A percentile compares a stretch with the other conserved stretches of the same genome.
phyloP scores from a whole-genome alignment of 1,139 yeast species.

The Saccharomyces hybrid region DNA sequence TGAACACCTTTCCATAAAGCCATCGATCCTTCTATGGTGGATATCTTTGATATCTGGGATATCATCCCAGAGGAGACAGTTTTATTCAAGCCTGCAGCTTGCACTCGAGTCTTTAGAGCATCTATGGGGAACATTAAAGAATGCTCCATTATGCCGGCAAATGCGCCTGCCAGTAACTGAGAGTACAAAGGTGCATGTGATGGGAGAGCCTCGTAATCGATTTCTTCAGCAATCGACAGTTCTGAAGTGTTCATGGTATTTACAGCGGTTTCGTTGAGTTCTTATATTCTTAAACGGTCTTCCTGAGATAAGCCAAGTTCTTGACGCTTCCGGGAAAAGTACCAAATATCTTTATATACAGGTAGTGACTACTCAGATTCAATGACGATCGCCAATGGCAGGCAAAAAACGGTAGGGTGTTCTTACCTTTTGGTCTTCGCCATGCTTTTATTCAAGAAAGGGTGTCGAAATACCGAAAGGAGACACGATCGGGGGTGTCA shows the following conservation, averaged over 20 bases:
- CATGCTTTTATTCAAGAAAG: not conserved
- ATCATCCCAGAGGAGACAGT: slow-evolving; percentile 39
- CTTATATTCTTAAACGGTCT: not conserved
- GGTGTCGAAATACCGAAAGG: not conserved
- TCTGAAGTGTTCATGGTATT: slow-evolving; percentile 12
- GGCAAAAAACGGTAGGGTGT: not conserved
- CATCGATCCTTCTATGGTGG: slow-evolving; percentile 83
- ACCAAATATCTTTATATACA: not conserved
- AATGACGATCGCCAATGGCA: not conserved
- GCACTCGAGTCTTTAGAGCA: slow-evolving; percentile 94
- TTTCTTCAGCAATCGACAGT: slow-evolving; percentile 29
- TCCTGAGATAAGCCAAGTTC: not conserved
- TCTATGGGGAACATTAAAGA: slow-evolving; percentile 96
- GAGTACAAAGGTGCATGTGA: slow-evolving; percentile 77
- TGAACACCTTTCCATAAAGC: slow-evolving; percentile 94
- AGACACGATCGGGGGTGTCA: slow-evolving; percentile 1
- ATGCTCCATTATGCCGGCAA: slow-evolving; percentile 98
- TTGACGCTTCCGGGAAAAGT: not conserved
- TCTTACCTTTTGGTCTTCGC: not conserved
- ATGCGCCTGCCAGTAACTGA: slow-evolving; percentile 87
- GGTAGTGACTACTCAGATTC: not conserved
- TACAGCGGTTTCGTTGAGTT: not conserved
- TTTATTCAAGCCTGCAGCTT: slow-evolving; percentile 31
- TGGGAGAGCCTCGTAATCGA: slow-evolving; percentile 90
- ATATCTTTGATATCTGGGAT: slow-evolving; percentile 61